Conservation (phyloP, 805 yeast genomes). For the Kluyveromyces aestuarii region DNA sequence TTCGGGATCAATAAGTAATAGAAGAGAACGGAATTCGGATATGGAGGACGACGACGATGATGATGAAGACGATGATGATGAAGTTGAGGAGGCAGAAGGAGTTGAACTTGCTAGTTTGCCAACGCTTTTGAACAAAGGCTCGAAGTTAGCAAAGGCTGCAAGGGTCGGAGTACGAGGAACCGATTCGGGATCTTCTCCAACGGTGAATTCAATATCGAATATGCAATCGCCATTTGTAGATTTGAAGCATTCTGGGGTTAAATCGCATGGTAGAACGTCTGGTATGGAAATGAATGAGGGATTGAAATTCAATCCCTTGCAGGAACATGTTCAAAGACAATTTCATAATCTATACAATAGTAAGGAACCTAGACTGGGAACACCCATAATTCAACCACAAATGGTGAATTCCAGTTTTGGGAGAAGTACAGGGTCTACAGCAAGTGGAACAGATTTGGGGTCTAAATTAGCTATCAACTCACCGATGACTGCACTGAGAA, state of each 20-base stretch:
- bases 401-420: constrained; percentile 1
- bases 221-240: constrained; percentile 1
- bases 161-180: not conserved
- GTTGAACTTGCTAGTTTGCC: not conserved
- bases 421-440: not conserved
- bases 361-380: constrained; percentile 2
- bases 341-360: constrained; percentile 16
- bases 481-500: constrained; percentile 2
- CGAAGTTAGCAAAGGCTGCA: not conserved
- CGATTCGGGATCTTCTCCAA: not conserved
- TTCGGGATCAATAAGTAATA: not conserved
- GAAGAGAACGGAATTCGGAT: constrained; percentile 3
- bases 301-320: constrained; percentile 17
- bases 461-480: not conserved
- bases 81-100: not conserved
- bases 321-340: constrained; percentile 21
- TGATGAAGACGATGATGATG: constrained; percentile 2
- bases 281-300: constrained; percentile 2
- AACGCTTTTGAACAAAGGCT: not conserved
- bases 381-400: constrained; percentile 3
- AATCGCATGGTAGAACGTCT: not conserved
- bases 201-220: not conserved
- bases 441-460: not conserved
- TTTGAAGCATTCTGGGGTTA: not conserved
- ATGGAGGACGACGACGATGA: constrained; percentile 8